phyloP scores from a whole-genome alignment of 2,329 filamentous ascomycete genomes.

The Ophiostoma ips region DNA sequence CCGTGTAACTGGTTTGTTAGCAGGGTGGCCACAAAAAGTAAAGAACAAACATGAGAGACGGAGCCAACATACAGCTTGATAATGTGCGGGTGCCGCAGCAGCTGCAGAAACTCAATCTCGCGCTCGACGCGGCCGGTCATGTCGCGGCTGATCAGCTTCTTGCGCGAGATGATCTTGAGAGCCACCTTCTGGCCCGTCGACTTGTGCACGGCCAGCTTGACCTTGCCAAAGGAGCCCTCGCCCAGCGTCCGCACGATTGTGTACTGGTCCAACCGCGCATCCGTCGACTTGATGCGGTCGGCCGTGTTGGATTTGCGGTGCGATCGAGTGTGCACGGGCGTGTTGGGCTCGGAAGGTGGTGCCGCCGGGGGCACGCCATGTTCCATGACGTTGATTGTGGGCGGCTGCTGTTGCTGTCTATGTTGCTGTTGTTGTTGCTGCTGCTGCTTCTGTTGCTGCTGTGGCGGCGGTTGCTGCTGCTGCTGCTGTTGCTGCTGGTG shows the following conservation, averaged over 20 bases:
- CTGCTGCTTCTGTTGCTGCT: background rate
- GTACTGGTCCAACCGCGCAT: conserved; percentile 54
- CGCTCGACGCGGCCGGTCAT: conserved; percentile 97
- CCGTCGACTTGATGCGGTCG: conserved; percentile 20
- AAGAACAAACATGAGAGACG: background rate
- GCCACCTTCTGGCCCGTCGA: conserved; percentile 91
- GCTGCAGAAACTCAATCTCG: conserved; percentile 94
- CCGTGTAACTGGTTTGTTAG: conserved; percentile 55
- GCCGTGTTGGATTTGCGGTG: conserved; percentile 7
- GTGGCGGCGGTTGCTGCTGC: conserved; percentile 15
- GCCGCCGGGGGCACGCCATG: conserved; percentile 11
- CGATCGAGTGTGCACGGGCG: conserved; percentile 6
- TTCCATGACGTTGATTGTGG: conserved; percentile 24
- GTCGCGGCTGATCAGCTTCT: conserved; percentile 90
- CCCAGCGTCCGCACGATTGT: conserved; percentile 80
- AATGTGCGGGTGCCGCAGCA: conserved; percentile 92
- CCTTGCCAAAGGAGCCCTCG: conserved; percentile 96
- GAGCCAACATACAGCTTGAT: conserved; percentile 84
- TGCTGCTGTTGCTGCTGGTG: background rate
- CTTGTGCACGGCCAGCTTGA: conserved; percentile 89
- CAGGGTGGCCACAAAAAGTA: background rate
- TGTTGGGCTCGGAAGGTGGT: conserved; percentile 10
- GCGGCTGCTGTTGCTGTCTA: conserved; percentile 15
- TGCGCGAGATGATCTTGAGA: conserved; percentile 92
- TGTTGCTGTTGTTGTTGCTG: conserved; percentile 7